Percentiles rank a stretch among this genome's conserved stretches.
phyloP scores from a whole-genome alignment of 2,329 filamentous ascomycete genomes.

The Colletotrichum agaves region DNA sequence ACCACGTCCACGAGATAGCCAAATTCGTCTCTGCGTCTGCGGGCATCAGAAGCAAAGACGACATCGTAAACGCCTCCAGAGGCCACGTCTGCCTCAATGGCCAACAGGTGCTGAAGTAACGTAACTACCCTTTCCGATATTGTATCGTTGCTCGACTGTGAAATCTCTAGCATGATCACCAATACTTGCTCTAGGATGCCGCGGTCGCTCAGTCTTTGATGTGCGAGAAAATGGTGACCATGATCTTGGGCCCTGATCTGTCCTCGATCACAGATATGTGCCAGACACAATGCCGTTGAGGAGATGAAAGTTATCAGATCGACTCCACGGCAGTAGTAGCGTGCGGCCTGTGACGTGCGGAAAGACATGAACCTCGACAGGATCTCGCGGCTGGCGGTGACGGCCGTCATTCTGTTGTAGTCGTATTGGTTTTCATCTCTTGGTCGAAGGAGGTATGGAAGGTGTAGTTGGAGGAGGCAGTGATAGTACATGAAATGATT shows the following conservation, averaged over 20 bases:
- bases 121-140: constrained; percentile 46
- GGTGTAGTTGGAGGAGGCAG: constrained; percentile 52
- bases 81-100: constrained; percentile 46
- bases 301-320: constrained; percentile 54
- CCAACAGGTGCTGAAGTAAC: constrained; percentile 45
- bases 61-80: constrained; percentile 4
- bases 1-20: constrained; percentile 7
- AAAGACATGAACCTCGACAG: constrained; percentile 49
- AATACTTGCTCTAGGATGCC: constrained; percentile 51
- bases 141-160: constrained; percentile 43
- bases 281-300: constrained; percentile 50
- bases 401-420: constrained; percentile 45
- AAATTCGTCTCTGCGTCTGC: constrained; percentile 1
- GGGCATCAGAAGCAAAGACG: not conserved
- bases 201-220: constrained; percentile 53
- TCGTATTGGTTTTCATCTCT: not conserved
- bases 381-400: constrained; percentile 52
- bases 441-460: constrained; percentile 50
- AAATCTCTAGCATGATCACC: constrained; percentile 47
- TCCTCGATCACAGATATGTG: constrained; percentile 44
- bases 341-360: constrained; percentile 43
- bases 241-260: not conserved
- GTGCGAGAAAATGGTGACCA: constrained; percentile 43
- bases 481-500: constrained; percentile 52
- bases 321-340: constrained; percentile 39